Conservation (phyloP, 495 filamentous ascomycete genomes). For the Talaromyces ruber region DNA sequence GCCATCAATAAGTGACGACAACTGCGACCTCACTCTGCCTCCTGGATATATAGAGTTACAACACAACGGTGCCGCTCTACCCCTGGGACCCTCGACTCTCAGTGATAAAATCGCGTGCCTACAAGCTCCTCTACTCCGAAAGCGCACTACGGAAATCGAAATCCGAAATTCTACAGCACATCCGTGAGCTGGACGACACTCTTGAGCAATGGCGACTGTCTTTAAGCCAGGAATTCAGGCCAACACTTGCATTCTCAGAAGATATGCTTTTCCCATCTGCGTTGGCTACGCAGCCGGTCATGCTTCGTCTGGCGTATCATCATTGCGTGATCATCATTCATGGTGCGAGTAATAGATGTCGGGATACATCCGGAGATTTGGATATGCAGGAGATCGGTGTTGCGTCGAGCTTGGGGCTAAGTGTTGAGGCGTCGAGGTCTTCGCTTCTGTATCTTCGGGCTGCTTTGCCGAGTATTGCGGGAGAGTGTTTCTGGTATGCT, state of each 20-base stretch:
- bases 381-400: constrained; percentile 34
- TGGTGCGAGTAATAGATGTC: constrained; percentile 37
- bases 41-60: constrained; percentile 14
- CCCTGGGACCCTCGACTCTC: constrained; percentile 40
- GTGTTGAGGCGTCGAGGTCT: constrained; percentile 30
- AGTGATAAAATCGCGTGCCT: constrained; percentile 41
- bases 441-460: not conserved
- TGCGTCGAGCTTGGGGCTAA: constrained; percentile 38
- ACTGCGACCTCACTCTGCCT: constrained; percentile 45
- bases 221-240: constrained; percentile 18
- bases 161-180: constrained; percentile 42
- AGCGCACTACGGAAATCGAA: constrained; percentile 38
- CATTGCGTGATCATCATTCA: constrained; percentile 45
- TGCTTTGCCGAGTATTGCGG: not conserved
- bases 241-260: not conserved
- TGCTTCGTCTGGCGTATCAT: constrained; percentile 43
- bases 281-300: constrained; percentile 28
- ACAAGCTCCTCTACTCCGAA: constrained; percentile 39
- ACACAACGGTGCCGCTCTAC: constrained; percentile 28
- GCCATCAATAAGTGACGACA: constrained; percentile 40
- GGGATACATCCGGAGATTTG: constrained; percentile 25
- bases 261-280: constrained; percentile 10
- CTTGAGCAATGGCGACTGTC: constrained; percentile 42
- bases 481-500: not conserved
- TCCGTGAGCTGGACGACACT: constrained; percentile 44